Base-by-base conservation (phyloP, 257 asterid species). In the Orobanche coerulescens region DNA sequence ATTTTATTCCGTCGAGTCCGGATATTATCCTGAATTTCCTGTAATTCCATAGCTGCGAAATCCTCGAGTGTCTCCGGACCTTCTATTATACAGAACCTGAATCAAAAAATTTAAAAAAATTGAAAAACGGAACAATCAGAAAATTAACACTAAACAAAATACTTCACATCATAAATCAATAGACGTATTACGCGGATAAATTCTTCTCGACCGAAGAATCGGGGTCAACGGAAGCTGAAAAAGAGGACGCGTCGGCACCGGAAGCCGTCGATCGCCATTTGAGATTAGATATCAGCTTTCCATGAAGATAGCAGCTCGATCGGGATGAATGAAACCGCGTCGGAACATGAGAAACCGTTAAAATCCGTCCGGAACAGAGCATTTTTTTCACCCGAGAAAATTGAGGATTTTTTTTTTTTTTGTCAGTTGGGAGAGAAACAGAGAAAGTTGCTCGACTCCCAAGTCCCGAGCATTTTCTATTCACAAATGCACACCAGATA, bases 21-120 rank as follows among this genome's bases (percentile, higher is more conserved):
- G 54, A 87, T 84, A 77, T 79, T 87, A 22, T 87, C 95, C 53
- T 82, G 84, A 77, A 87, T 82, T 72, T 87, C 95, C 65, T 78
- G 88, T 37, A 87, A 63, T 57, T 84, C 94, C 94, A 87, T 87
- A 43, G 81, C 70, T 6, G 82, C 91, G 20, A 84, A 87, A 54
- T 84, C 91, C 80, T 77, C 80, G 26, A 84, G 87, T 31, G 85
- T 81, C 76, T 87, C 95, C 23, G 95, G 95, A 1, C 94, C 94
- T 79, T 87, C 94, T 28, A 87, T 87, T 77, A 87, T 87, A 63
- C 94, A 84, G 69, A 87, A 87, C 71, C 95, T 84, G 81, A 73
- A 62, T 0, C 42, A 60, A 11, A 23, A 28, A 40, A 11, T 0
- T 0, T 7, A 19, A 26, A 0, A 25, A 33, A 50, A 28, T 6